Evolutionary conservation across 192 early-diverging fungal genomes (phyloP).

Genomic region (Coemansia sp.): DNA sequence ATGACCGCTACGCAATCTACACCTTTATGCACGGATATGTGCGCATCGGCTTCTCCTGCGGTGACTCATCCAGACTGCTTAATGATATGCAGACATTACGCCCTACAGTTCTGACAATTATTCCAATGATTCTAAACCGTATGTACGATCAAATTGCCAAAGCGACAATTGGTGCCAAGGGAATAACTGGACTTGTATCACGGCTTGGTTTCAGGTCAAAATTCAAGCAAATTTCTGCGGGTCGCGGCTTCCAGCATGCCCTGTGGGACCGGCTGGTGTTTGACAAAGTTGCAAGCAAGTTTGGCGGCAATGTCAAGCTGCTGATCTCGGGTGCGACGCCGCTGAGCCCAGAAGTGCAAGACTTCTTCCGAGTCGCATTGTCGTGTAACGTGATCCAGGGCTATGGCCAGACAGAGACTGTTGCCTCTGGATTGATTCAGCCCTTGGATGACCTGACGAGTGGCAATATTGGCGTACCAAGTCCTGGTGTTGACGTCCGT

Average conservation of each 20-base stretch:
- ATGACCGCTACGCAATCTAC: constrained; percentile 64
- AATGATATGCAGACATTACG: constrained; percentile 73
- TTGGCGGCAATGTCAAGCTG: constrained; percentile 73
- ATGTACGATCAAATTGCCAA: constrained; percentile 69
- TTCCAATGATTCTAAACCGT: constrained; percentile 77
- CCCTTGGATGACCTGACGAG: too few species aligned
- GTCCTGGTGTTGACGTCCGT: constrained; percentile 68
- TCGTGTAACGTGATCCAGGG: too few species aligned
- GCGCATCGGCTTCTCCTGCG: constrained; percentile 73
- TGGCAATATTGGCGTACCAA: constrained; percentile 59
- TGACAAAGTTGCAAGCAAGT: constrained; percentile 65
- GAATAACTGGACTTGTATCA: constrained; percentile 38
- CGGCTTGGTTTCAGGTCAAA: constrained; percentile 54
- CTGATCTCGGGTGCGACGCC: constrained; percentile 72
- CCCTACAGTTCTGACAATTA: constrained; percentile 68
- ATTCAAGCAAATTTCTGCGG: constrained; percentile 52
- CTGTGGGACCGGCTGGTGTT: constrained; percentile 87
- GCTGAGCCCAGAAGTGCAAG: constrained; percentile 67
- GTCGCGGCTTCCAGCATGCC: constrained; percentile 59
- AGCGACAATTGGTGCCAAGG: constrained; percentile 52
- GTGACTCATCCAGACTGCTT: constrained; percentile 62
- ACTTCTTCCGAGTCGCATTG: constrained; percentile 65
- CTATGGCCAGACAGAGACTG: too few species aligned
- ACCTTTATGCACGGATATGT: constrained; percentile 52
- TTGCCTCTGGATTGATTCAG: too few species aligned